Evolutionary conservation across 1,139 yeast genomes (phyloP).

Genomic region (Hemisphaericaspora subhashii): DNA sequence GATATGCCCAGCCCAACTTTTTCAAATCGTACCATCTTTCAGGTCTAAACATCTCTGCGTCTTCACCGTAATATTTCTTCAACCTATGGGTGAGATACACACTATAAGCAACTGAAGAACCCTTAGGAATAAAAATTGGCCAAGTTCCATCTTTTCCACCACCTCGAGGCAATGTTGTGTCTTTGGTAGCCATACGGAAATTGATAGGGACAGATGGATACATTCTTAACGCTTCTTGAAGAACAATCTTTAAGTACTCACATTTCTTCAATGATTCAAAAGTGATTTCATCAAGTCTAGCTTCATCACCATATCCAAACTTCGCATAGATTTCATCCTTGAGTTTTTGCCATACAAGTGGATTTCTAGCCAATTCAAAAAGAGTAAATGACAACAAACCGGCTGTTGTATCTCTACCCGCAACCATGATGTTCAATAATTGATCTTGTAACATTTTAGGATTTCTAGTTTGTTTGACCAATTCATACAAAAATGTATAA

Average conservation of each 20-base stretch:
- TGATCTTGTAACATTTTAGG: constrained; percentile 46
- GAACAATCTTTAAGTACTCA: constrained; percentile 44
- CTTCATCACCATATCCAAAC: constrained; percentile 34
- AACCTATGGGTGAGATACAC: constrained; percentile 50
- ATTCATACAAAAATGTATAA: constrained; percentile 46
- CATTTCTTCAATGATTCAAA: constrained; percentile 53
- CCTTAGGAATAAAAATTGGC: constrained; percentile 48
- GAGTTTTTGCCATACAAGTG: constrained; percentile 34
- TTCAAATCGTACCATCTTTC: constrained; percentile 47
- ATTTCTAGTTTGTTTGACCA: constrained; percentile 47
- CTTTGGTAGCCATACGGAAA: constrained; percentile 39
- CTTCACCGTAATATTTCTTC: constrained; percentile 47
- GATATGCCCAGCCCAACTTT: constrained; percentile 51
- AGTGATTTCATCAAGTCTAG: constrained; percentile 31
- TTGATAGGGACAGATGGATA: constrained; percentile 60
- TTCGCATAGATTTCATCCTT: constrained; percentile 30
- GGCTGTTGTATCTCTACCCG: constrained; percentile 52
- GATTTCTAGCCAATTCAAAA: constrained; percentile 45
- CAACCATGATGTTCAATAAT: constrained; percentile 45
- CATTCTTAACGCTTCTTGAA: constrained; percentile 53
- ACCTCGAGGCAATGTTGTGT: constrained; percentile 51
- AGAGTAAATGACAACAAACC: constrained; percentile 44
- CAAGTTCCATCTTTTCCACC: constrained; percentile 44
- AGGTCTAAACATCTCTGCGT: constrained; percentile 47
- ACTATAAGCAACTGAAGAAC: constrained; percentile 44